Percentiles rank a stretch among this genome's conserved stretches.
phyloP scores from a whole-genome alignment of 441 rosid genomes.

The Adansonia gregorii region DNA sequence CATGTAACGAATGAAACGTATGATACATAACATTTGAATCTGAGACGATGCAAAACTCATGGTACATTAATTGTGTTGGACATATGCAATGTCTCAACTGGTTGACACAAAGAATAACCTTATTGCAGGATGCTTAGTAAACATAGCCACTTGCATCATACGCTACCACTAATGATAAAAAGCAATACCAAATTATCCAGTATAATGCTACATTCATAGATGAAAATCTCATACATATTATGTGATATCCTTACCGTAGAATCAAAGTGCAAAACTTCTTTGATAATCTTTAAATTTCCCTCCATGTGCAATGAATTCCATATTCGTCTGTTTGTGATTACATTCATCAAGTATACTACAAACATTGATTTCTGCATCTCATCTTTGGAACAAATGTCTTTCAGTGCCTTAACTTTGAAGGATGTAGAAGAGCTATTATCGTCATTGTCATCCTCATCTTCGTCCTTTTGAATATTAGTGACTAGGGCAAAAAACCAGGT shows the following conservation, averaged over 20 bases:
- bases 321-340: constrained; percentile 51
- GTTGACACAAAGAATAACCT: constrained; percentile 3
- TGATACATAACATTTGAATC: neutral
- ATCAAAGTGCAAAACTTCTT: constrained; percentile 40
- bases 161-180: neutral
- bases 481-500: constrained; percentile 47
- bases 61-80: neutral
- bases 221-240: constrained; percentile 12
- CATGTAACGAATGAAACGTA: neutral
- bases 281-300: constrained; percentile 35
- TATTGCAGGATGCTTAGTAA: neutral
- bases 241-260: constrained; percentile 37
- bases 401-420: constrained; percentile 36
- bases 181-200: neutral
- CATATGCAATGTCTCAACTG: constrained; percentile 4
- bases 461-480: constrained; percentile 23
- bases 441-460: constrained; percentile 23
- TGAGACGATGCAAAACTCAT: neutral
- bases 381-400: constrained; percentile 25
- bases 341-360: constrained; percentile 45
- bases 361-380: constrained; percentile 31
- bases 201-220: neutral
- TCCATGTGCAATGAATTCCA: constrained; percentile 54
- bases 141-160: neutral
- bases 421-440: constrained; percentile 17